Evolutionary conservation across 2,329 filamentous ascomycete genomes (phyloP).

Genomic region (Annulohypoxylon truncatum): DNA sequence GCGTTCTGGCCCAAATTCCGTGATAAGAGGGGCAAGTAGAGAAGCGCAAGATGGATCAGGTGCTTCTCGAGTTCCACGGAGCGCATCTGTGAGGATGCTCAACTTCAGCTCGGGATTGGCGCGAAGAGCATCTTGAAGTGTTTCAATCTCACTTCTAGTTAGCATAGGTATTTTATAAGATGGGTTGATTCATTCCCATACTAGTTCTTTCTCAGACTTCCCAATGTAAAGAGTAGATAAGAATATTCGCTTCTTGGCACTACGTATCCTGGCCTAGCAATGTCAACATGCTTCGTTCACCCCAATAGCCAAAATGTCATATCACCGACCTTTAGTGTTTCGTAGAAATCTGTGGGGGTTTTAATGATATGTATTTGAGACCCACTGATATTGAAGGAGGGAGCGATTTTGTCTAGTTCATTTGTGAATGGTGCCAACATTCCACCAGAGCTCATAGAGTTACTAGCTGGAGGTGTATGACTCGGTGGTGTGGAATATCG

Average conservation of each 20-base stretch:
- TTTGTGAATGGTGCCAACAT: constrained; percentile 66
- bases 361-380: constrained; percentile 83
- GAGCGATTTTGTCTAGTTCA: constrained; percentile 89
- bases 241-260: constrained; percentile 83
- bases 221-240: constrained; percentile 98
- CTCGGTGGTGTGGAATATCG: constrained; percentile 55
- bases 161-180: constrained; percentile 18
- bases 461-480: constrained; percentile 41
- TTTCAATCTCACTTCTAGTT: constrained; percentile 69
- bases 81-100: constrained; percentile 89
- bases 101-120: constrained; percentile 81
- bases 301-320: constrained; percentile 5
- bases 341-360: constrained; percentile 90
- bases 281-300: constrained; percentile 8
- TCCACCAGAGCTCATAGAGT: constrained; percentile 51
- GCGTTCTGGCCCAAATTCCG: constrained; percentile 83
- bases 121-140: constrained; percentile 78
- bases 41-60: constrained; percentile 89
- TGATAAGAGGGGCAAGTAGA: constrained; percentile 83
- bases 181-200: constrained; percentile 51
- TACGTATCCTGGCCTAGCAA: constrained; percentile 78
- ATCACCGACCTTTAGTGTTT: constrained; percentile 79
- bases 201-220: constrained; percentile 88
- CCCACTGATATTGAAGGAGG: constrained; percentile 87
- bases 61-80: constrained; percentile 91